Base-by-base conservation (phyloP, 805 yeast species). In the Metschnikowia chrysomelidarum region DNA sequence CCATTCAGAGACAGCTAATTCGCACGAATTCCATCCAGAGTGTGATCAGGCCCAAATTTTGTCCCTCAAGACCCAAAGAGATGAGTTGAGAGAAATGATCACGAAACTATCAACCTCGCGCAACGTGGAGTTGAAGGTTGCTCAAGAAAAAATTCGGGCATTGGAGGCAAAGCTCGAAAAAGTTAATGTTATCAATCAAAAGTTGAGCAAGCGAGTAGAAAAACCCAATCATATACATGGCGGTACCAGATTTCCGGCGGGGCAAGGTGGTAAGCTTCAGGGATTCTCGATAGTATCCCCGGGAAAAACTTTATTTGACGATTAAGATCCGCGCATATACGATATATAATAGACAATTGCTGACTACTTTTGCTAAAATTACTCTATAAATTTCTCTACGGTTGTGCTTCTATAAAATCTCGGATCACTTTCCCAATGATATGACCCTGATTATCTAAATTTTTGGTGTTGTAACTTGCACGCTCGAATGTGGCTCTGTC, bases 51-150 rank as follows among this genome's bases (percentile, higher is more conserved):
- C 50, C 2, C 40, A 38, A 12, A 43, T 47, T 8, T 28, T 40
- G 32, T 34, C 49, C 9, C 36, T 48, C 36, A 40, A 31, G 17
- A 41, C 44, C 3, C 73, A 67, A 43, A 44, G 71, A 15, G 71
- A 67, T 30, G 73, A 67, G 43, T 55, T 67, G 30, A 48, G 72
- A 23, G 71, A 65, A 33, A 59, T 58, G 34, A 58, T 67, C 19
- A 54, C 62, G 16, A 61, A 65, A 41, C 50, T 67, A 45, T 61
- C 63, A n/a, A 38, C 57, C 4, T 56, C 58, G 19, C 68, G 64
- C 27, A 51, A 50, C 22, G 57, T 56, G 17, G 73, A 67, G 40
- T 44, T 62, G 40, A 64, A 59, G 33, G 38, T 52, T 13, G 59
- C 68, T 3, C 44, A 57, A 13, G 72, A 67, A 10, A 63, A 64